Percentiles rank a stretch among this genome's conserved stretches.
Evolutionary conservation across 2,329 filamentous ascomycete genomes (phyloP).

Genomic region (Phialemoniopsis sp.): DNA sequence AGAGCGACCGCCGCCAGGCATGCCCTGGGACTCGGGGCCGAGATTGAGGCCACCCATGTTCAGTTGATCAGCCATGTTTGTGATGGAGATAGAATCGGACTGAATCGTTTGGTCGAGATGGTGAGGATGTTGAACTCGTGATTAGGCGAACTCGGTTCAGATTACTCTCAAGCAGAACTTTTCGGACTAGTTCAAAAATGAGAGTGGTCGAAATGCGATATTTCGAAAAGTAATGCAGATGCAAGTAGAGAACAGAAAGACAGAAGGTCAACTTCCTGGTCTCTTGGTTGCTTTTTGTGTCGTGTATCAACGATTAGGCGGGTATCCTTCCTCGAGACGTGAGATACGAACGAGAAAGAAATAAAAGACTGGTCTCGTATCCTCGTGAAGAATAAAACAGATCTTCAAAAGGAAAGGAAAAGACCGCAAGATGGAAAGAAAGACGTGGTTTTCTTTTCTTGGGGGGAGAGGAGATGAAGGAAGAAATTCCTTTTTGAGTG

Average conservation of each 20-base stretch:
- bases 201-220: conserved; percentile 14
- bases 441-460: conserved; percentile 10
- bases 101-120: conserved; percentile 11
- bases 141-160: not conserved
- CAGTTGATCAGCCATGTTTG: conserved; percentile 76
- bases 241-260: conserved; percentile 7
- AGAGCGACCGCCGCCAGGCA: conserved; percentile 45
- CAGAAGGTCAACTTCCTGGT: conserved; percentile 5
- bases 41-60: conserved; percentile 76
- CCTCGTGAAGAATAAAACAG: conserved; percentile 31
- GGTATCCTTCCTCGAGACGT: conserved; percentile 7
- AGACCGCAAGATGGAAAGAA: conserved; percentile 27
- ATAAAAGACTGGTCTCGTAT: conserved; percentile 26
- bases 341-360: conserved; percentile 7
- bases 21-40: conserved; percentile 32
- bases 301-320: not conserved
- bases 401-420: conserved; percentile 40
- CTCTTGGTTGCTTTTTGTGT: not conserved
- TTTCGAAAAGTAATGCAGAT: conserved; percentile 5
- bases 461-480: conserved; percentile 21
- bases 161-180: conserved; percentile 18
- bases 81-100: conserved; percentile 8
- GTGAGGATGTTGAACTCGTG: not conserved
- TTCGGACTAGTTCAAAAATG: conserved; percentile 13
- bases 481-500: conserved; percentile 22